Evolutionary conservation across 2,329 filamentous ascomycete species (phyloP).

Genomic region (Karstenula rhodostoma): DNA sequence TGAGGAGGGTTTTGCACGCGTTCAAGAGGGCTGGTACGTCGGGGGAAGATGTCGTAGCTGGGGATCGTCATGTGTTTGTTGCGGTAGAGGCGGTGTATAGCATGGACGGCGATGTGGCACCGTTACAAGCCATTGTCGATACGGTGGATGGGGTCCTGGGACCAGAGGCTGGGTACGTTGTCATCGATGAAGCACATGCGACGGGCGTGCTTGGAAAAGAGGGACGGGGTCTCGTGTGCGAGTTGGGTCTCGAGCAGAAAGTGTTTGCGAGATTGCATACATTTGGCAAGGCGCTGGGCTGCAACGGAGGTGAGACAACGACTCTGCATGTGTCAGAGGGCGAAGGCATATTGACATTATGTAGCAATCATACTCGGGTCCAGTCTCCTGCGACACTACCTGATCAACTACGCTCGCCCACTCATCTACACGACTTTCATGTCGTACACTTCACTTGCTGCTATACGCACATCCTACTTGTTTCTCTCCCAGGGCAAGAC

Average conservation of each 20-base stretch:
- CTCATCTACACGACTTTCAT: constrained; percentile 55
- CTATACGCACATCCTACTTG: constrained; percentile 48
- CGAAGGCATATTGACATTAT: constrained; percentile 3
- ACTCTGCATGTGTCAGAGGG: constrained; percentile 3
- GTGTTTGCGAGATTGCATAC: constrained; percentile 69
- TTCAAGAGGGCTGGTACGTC: constrained; percentile 39
- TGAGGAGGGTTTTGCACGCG: constrained; percentile 53
- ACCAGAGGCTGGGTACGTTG: constrained; percentile 65
- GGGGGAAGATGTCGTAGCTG: constrained; percentile 37
- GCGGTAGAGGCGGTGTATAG: constrained; percentile 65
- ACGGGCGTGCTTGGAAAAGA: constrained; percentile 66
- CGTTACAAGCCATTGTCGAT: constrained; percentile 67
- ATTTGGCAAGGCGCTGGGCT: constrained; percentile 73
- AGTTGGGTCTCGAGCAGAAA: constrained; percentile 61
- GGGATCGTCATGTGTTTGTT: constrained; percentile 43
- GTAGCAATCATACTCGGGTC: constrained; percentile 45
- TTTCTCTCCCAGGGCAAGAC: constrained; percentile 35
- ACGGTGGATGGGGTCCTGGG: constrained; percentile 66
- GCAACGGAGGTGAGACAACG: constrained; percentile 69
- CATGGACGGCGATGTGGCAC: constrained; percentile 81
- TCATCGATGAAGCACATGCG: constrained; percentile 75
- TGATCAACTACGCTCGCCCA: constrained; percentile 50
- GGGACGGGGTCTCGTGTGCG: constrained; percentile 65
- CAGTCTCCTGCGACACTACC: constrained; percentile 38
- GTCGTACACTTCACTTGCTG: constrained; percentile 52